Percentiles rank a stretch among this genome's conserved stretches.
These are phyloP conservation scores for Saccharata proteae DNA, from an alignment of 2,329 filamentous ascomycete genomes.

Conservation along the genomic window DNA sequence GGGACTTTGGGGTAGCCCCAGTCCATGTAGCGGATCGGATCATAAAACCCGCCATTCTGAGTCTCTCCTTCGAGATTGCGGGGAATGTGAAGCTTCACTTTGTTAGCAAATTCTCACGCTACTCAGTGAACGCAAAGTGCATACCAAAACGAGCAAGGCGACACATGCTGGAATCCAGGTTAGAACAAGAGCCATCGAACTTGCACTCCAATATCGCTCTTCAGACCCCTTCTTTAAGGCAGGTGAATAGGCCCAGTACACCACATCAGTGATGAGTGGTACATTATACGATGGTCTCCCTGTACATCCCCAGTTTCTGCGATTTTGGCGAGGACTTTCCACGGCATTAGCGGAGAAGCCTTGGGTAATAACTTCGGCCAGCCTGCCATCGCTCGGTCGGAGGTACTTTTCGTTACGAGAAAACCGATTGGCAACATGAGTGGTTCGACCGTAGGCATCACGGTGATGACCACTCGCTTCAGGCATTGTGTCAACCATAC, in stretches of 20 bases:
- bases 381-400: conserved; percentile 2
- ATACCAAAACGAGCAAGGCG: conserved; percentile 4
- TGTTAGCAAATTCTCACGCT: neutral
- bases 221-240: conserved; percentile 1
- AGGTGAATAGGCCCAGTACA: conserved; percentile 6
- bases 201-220: neutral
- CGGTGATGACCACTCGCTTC: no score
- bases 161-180: conserved; percentile 6
- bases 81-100: conserved; percentile 3
- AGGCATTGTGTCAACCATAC: no score
- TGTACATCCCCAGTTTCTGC: neutral
- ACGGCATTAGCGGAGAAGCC: neutral
- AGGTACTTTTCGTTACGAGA: neutral
- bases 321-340: neutral
- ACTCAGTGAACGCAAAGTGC: neutral
- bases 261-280: neutral
- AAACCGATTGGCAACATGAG: neutral
- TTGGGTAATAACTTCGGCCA: conserved; percentile 1
- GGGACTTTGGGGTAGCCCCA: conserved; percentile 7
- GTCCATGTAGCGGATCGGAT: conserved; percentile 4
- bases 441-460: conserved; percentile 1
- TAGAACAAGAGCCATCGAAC: neutral
- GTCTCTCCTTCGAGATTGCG: conserved; percentile 4
- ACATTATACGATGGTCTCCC: neutral
- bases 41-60: conserved; percentile 6